Percentiles rank a stretch among this genome's conserved stretches.
Conservation (phyloP, 2,329 filamentous ascomycete species). For the Xylaria multiplex region DNA sequence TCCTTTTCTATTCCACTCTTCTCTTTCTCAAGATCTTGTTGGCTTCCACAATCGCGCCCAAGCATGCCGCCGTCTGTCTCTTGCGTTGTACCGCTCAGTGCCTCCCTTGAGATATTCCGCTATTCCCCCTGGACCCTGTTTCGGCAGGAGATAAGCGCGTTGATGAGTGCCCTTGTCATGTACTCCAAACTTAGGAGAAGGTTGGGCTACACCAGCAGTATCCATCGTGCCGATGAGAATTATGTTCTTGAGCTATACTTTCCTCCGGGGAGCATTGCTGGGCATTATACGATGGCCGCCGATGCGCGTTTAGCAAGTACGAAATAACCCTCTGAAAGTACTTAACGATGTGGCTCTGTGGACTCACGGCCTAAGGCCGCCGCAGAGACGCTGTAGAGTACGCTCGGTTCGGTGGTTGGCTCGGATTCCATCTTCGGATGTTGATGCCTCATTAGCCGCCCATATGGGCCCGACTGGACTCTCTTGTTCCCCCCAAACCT, state of each 20-base stretch:
- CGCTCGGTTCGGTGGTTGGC: slow-evolving; percentile 9
- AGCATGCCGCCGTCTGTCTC: slow-evolving; percentile 14
- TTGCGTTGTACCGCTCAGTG: not conserved
- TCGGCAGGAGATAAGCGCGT: slow-evolving; percentile 8
- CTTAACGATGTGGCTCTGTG: not conserved
- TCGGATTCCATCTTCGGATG: slow-evolving; percentile 4
- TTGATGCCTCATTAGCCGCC: slow-evolving; percentile 8
- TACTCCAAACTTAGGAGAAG: slow-evolving; percentile 7
- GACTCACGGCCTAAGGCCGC: not conserved
- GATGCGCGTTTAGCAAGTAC: slow-evolving; percentile 8
- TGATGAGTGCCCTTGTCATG: slow-evolving; percentile 8
- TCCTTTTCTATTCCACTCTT: slow-evolving; percentile 1
- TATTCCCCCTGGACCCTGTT: slow-evolving; percentile 17
- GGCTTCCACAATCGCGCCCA: slow-evolving; percentile 6
- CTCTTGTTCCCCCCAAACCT: not conserved
- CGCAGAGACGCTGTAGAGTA: slow-evolving; percentile 1
- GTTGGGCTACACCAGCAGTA: slow-evolving; percentile 3
- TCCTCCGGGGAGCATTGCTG: not conserved
- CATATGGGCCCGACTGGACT: not conserved
- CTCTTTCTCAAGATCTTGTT: not conserved
- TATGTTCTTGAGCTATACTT: not conserved
- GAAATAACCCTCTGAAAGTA: not conserved
- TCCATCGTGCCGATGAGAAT: slow-evolving; percentile 9
- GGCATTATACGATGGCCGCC: slow-evolving; percentile 3
- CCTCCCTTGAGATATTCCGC: slow-evolving; percentile 12